phyloP scores from a whole-genome alignment of 2,329 filamentous ascomycete genomes.

The Lachnum nothofagi region DNA sequence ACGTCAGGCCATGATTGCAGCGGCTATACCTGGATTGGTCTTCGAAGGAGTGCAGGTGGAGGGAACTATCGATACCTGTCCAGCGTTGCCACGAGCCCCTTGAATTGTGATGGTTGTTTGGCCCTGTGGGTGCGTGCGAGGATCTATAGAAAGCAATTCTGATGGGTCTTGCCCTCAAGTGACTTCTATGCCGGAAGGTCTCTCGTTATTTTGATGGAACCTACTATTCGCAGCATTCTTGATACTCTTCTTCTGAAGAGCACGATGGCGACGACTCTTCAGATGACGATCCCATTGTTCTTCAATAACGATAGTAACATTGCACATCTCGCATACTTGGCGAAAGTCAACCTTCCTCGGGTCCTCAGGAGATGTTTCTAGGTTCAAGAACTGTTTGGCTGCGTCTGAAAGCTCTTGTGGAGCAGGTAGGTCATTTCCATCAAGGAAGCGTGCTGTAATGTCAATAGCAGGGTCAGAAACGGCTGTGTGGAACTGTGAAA shows the following conservation, averaged over 20 bases:
- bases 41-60: too few species aligned
- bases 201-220: slow-evolving; percentile 9
- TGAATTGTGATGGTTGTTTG: slow-evolving; percentile 1
- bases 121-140: not conserved
- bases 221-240: slow-evolving; percentile 19
- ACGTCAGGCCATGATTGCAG: too few species aligned
- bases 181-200: not conserved
- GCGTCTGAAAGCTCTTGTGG: slow-evolving; percentile 53
- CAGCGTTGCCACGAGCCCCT: not conserved
- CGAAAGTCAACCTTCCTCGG: slow-evolving; percentile 43
- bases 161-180: not conserved
- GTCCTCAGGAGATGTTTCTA: slow-evolving; percentile 45
- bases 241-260: slow-evolving; percentile 25
- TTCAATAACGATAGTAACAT: slow-evolving; percentile 56
- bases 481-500: slow-evolving; percentile 53
- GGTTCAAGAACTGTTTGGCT: slow-evolving; percentile 52
- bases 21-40: too few species aligned
- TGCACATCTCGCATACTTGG: slow-evolving; percentile 67
- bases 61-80: too few species aligned
- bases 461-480: slow-evolving; percentile 61
- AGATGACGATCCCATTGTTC: slow-evolving; percentile 46
- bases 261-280: slow-evolving; percentile 39
- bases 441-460: slow-evolving; percentile 61
- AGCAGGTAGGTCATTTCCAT: slow-evolving; percentile 38
- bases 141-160: not conserved